These are phyloP conservation scores for Clarireedia paspali DNA, from an alignment of 2,329 filamentous ascomycete species.

Conservation along the genomic window DNA sequence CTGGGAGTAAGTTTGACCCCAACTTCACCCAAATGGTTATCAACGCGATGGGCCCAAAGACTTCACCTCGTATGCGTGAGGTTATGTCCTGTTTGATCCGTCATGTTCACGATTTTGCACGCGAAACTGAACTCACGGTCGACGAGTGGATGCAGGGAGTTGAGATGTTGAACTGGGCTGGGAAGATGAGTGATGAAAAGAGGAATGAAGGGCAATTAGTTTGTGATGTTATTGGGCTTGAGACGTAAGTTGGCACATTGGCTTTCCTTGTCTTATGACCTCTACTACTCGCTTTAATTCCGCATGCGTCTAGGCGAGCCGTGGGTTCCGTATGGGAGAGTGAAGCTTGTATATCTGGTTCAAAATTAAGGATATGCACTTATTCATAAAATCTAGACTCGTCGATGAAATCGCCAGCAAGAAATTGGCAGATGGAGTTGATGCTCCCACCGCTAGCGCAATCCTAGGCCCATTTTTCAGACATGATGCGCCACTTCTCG, in stretches of 20 bases:
- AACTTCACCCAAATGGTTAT: conserved; percentile 55
- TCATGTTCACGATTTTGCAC: conserved; percentile 51
- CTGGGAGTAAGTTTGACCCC: conserved; percentile 32
- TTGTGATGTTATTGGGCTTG: conserved; percentile 55
- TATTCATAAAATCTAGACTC: conserved; percentile 30
- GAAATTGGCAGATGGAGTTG: conserved; percentile 24
- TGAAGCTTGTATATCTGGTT: neutral
- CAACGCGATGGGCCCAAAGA: conserved; percentile 52
- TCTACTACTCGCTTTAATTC: neutral
- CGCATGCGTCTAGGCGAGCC: no score
- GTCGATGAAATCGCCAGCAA: conserved; percentile 29
- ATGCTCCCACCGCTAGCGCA: conserved; percentile 43
- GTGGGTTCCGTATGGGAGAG: neutral
- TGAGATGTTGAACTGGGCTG: conserved; percentile 51
- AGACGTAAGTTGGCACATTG: conserved; percentile 37
- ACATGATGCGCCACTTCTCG: conserved; percentile 45
- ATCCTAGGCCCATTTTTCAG: conserved; percentile 61
- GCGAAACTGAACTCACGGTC: conserved; percentile 49
- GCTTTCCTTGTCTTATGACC: neutral
- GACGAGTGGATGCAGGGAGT: conserved; percentile 52
- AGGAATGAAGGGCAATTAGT: conserved; percentile 58
- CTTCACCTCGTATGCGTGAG: conserved; percentile 46
- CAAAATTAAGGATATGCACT: neutral
- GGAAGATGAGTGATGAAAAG: conserved; percentile 53
- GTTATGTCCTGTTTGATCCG: conserved; percentile 46